Conservation (phyloP, 768 basidiomycete species). For the Tricholoma sp. region DNA sequence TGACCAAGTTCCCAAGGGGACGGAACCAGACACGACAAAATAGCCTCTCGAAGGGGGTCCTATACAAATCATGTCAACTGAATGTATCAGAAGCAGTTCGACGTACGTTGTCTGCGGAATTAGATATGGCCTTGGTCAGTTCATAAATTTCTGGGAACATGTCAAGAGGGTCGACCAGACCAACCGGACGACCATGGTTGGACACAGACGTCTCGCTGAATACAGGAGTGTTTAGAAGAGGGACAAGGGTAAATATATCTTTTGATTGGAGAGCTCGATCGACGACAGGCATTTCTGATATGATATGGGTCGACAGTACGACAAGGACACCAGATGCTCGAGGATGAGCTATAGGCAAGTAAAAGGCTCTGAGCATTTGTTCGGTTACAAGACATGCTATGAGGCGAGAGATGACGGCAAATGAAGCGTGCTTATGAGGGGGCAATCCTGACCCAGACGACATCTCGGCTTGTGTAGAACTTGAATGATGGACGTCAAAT, state of each 20-base stretch:
- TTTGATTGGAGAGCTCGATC: constrained; percentile 28
- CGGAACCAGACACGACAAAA: constrained; percentile 28
- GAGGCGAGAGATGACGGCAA: constrained; percentile 44
- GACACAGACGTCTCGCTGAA: constrained; percentile 24
- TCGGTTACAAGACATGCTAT: constrained; percentile 47
- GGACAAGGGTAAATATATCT: constrained; percentile 45
- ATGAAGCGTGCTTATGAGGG: constrained; percentile 34
- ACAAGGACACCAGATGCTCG: constrained; percentile 31
- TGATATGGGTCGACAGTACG: constrained; percentile 32
- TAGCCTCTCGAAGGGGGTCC: constrained; percentile 21
- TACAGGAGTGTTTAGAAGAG: constrained; percentile 41
- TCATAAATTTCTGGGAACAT: constrained; percentile 45
- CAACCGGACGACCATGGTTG: constrained; percentile 36
- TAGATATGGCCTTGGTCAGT: constrained; percentile 14
- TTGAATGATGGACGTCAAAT: background rate
- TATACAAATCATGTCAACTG: constrained; percentile 5
- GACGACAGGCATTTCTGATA: constrained; percentile 27
- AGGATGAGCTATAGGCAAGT: constrained; percentile 26
- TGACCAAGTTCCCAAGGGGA: constrained; percentile 36
- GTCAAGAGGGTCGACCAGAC: constrained; percentile 53
- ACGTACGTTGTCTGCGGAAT: constrained; percentile 9
- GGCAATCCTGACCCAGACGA: constrained; percentile 32
- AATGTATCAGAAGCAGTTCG: background rate
- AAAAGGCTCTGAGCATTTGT: constrained; percentile 38
- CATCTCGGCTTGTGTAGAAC: constrained; percentile 20